Evolutionary conservation across 1,284 basidiomycete genomes (phyloP).

Genomic region (Termitomyces sp.): DNA sequence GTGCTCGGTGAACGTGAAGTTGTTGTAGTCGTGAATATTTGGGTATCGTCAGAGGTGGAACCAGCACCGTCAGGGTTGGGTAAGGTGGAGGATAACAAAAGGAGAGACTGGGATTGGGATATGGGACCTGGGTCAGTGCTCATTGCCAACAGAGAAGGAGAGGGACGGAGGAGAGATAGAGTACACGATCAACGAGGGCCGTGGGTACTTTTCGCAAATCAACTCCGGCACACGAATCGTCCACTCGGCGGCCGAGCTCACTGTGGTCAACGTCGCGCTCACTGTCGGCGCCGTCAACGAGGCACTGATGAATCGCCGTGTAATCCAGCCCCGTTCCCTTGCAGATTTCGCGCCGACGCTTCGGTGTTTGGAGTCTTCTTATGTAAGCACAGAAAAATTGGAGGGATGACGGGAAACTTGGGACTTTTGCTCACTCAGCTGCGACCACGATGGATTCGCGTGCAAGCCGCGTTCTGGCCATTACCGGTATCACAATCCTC

Average conservation of each 20-base stretch:
- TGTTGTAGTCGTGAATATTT: conserved; percentile 23
- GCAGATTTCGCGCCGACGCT: background rate
- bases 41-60: conserved; percentile 22
- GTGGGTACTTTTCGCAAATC: conserved; percentile 26
- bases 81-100: conserved; percentile 20
- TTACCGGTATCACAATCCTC: conserved; percentile 64
- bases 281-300: background rate
- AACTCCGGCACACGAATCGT: conserved; percentile 15
- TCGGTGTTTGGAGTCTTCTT: conserved; percentile 14
- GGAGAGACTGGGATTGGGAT: conserved; percentile 26
- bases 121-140: conserved; percentile 31
- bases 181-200: conserved; percentile 25
- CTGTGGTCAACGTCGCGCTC: conserved; percentile 6
- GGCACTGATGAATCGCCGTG: background rate
- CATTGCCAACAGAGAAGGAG: conserved; percentile 26
- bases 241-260: background rate
- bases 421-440: conserved; percentile 8
- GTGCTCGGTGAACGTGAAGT: conserved; percentile 20
- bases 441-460: conserved; percentile 38
- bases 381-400: conserved; percentile 22
- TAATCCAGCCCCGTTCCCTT: conserved; percentile 3
- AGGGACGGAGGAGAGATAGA: conserved; percentile 17
- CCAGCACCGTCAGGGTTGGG: conserved; percentile 24
- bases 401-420: background rate
- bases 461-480: conserved; percentile 46